These are phyloP conservation scores for Aegilops bicornis DNA, from an alignment of 176 grass and related monocot species.

Conservation along the genomic window DNA sequence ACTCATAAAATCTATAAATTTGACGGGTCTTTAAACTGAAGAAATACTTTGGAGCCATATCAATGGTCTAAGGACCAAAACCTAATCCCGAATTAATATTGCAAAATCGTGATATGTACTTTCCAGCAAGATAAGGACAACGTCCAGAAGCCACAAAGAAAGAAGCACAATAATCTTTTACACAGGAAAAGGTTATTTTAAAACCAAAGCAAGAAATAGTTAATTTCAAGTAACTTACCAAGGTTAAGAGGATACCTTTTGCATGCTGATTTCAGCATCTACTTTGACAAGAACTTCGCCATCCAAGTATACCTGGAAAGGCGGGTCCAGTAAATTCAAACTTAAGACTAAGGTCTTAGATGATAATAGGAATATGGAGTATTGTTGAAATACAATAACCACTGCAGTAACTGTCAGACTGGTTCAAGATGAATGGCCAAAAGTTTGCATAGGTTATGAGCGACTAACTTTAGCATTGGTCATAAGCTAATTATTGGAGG, in stretches of 20 bases:
- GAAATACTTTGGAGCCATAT: neutral
- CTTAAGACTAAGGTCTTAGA: slow-evolving; percentile 10
- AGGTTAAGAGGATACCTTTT: slow-evolving; percentile 75
- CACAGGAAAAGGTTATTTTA: neutral
- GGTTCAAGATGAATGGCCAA: slow-evolving; percentile 13
- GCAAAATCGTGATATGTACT: slow-evolving; percentile 5
- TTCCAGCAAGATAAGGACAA: slow-evolving; percentile 4
- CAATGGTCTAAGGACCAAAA: slow-evolving; percentile 17
- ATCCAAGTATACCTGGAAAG: slow-evolving; percentile 70
- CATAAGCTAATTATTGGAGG: slow-evolving; percentile 15
- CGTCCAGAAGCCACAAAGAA: neutral
- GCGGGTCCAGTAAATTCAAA: slow-evolving; percentile 21
- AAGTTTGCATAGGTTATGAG: slow-evolving; percentile 2
- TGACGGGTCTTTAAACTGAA: neutral
- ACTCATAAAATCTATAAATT: neutral
- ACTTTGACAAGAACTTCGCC: slow-evolving; percentile 52
- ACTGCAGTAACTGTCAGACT: neutral
- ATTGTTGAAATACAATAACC: neutral
- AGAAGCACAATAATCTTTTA: slow-evolving; percentile 17
- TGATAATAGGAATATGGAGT: slow-evolving; percentile 27
- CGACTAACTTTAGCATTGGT: neutral
- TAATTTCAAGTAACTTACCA: slow-evolving; percentile 50
- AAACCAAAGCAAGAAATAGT: slow-evolving; percentile 32
- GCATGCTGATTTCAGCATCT: slow-evolving; percentile 31
- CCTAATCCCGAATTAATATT: slow-evolving; percentile 1